Percentiles rank a stretch among this genome's conserved stretches.
Conservation (phyloP, 208 protist genomes). For the Crithidia fasciculata region DNA sequence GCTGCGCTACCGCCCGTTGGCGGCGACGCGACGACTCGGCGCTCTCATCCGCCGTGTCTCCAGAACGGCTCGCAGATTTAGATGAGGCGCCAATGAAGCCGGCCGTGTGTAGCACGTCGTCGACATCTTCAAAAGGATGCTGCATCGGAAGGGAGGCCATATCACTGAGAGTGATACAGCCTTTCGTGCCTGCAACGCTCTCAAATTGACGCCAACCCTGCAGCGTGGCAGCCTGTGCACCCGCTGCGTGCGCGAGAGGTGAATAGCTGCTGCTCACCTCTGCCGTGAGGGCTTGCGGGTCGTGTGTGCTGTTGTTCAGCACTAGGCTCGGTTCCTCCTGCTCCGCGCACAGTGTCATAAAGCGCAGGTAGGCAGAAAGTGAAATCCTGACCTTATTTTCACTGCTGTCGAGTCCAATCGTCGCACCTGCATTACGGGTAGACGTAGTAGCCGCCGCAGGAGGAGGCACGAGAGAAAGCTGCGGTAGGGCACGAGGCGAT, state of each 20-base stretch:
- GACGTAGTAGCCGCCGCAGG: no score
- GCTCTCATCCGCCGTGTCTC: not conserved
- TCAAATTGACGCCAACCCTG: conserved; percentile 50
- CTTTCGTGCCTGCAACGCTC: conserved; percentile 56
- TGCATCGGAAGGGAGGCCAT: conserved; percentile 15
- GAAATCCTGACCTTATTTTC: not conserved
- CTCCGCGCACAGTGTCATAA: conserved; percentile 30
- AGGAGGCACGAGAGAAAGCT: no score
- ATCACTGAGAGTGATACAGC: conserved; percentile 56
- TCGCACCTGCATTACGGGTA: no score
- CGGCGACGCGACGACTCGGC: not conserved
- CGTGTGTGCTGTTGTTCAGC: not conserved
- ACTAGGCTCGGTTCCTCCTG: conserved; percentile 28
- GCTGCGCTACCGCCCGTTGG: conserved; percentile 22
- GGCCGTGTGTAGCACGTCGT: conserved; percentile 2
- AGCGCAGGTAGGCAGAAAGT: conserved; percentile 20
- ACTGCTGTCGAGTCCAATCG: no score
- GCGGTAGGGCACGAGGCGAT: no score
- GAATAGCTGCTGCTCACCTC: not conserved
- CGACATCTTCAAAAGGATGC: conserved; percentile 22
- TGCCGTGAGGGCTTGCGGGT: not conserved
- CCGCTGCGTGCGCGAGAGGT: not conserved
- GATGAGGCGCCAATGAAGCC: not conserved
- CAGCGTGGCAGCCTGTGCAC: not conserved
- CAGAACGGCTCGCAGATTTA: not conserved